Conservation (phyloP, 257 asterid genomes). For the Leptodermis oblonga region DNA sequence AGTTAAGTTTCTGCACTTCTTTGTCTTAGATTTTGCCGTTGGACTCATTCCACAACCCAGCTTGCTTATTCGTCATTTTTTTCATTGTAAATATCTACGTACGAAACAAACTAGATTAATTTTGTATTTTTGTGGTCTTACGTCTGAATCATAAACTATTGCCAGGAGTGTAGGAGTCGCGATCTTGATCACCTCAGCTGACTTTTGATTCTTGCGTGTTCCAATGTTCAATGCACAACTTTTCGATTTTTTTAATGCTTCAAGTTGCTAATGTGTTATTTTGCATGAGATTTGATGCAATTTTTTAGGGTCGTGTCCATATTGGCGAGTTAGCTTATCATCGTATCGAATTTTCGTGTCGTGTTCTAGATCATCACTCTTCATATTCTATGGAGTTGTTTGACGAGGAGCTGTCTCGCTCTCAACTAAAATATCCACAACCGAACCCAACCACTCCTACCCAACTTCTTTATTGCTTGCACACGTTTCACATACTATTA, state of each 20-base stretch:
- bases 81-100: neutral
- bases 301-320: too few relatives aligned
- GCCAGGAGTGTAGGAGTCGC: neutral
- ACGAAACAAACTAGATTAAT: neutral
- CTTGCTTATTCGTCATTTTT: too few relatives aligned
- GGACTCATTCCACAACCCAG: neutral
- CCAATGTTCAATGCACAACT: neutral
- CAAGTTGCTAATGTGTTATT: neutral
- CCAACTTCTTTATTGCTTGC: slow-evolving; percentile 3
- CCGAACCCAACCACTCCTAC: slow-evolving; percentile 8
- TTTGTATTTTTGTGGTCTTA: too few relatives aligned
- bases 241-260: neutral
- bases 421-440: neutral
- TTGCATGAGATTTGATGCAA: neutral
- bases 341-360: too few relatives aligned
- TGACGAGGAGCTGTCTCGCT: neutral
- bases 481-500: neutral
- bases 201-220: neutral
- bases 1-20: neutral
- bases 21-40: neutral
- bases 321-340: too few relatives aligned
- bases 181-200: neutral
- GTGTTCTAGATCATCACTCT: too few relatives aligned
- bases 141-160: too few relatives aligned
- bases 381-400: neutral